Percentiles rank a stretch among this genome's conserved stretches.
phyloP scores from a whole-genome alignment of 2,329 filamentous ascomycete genomes.

The Cladosporium austrohemisphaericum region DNA sequence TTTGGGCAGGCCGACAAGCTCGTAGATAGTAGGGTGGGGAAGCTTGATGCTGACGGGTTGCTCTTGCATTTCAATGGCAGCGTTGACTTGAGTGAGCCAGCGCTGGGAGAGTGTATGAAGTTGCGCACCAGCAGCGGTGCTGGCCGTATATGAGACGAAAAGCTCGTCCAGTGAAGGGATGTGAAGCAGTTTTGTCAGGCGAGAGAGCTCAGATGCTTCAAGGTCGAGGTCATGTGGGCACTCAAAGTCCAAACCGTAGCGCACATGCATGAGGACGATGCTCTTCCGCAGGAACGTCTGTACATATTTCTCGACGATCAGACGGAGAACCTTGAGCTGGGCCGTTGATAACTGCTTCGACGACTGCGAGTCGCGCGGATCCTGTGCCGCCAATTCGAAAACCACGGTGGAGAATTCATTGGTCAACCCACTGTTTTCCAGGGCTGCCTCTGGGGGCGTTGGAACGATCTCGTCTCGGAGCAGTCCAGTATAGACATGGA shows the following conservation, averaged over 20 bases:
- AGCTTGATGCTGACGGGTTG: slow-evolving; percentile 48
- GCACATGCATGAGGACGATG: slow-evolving; percentile 77
- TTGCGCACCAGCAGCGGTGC: slow-evolving; percentile 37
- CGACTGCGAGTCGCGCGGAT: background rate
- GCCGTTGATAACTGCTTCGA: background rate
- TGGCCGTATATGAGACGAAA: slow-evolving; percentile 55
- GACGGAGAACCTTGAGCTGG: slow-evolving; percentile 30
- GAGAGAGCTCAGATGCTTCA: slow-evolving; percentile 62
- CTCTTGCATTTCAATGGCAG: slow-evolving; percentile 26
- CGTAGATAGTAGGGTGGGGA: slow-evolving; percentile 87
- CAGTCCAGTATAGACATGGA: slow-evolving; percentile 50
- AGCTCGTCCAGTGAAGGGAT: slow-evolving; percentile 78
- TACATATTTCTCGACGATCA: slow-evolving; percentile 70
- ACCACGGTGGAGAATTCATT: slow-evolving; percentile 10
- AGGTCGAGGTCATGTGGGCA: slow-evolving; percentile 48
- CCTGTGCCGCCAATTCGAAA: background rate
- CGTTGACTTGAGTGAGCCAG: slow-evolving; percentile 66
- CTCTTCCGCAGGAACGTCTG: slow-evolving; percentile 86
- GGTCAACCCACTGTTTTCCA: slow-evolving; percentile 28
- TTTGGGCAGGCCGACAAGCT: slow-evolving; percentile 85
- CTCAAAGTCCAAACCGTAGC: slow-evolving; percentile 83
- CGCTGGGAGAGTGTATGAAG: slow-evolving; percentile 55
- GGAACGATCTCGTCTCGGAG: slow-evolving; percentile 16
- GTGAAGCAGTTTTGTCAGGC: slow-evolving; percentile 70
- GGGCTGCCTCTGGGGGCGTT: background rate